Evolutionary conservation across 345 rosid genomes (phyloP).

Genomic region (Brassica carinata): DNA sequence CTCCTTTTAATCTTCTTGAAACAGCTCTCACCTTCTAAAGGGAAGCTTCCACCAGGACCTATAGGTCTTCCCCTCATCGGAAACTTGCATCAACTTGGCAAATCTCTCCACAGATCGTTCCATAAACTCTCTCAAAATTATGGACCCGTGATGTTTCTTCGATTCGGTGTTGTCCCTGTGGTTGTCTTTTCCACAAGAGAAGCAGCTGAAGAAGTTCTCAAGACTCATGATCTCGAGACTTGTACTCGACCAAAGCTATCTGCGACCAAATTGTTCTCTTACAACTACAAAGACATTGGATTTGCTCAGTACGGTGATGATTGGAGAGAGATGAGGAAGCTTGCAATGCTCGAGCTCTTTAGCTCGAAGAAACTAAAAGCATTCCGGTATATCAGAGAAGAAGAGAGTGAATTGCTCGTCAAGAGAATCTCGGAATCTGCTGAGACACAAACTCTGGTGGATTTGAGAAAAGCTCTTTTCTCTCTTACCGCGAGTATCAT

Average conservation of each 20-base stretch:
- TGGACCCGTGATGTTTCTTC: conserved; percentile 53
- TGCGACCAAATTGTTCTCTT: conserved; percentile 29
- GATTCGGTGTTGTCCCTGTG: conserved; percentile 44
- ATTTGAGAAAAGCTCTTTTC: conserved; percentile 36
- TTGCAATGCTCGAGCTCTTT: conserved; percentile 44
- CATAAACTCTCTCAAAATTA: conserved; percentile 44
- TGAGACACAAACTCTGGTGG: conserved; percentile 28
- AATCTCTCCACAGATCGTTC: conserved; percentile 42
- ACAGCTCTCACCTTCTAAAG: conserved; percentile 14
- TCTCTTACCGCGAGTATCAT: conserved; percentile 37
- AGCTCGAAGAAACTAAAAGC: conserved; percentile 46
- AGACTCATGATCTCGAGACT: conserved; percentile 42
- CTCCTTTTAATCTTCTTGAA: conserved; percentile 11
- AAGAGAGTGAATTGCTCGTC: conserved; percentile 39
- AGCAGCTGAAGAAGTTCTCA: conserved; percentile 49
- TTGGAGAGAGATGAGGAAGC: conserved; percentile 46
- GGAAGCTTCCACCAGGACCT: conserved; percentile 46
- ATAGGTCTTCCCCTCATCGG: conserved; percentile 47
- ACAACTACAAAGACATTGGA: conserved; percentile 44
- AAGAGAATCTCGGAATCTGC: conserved; percentile 28
- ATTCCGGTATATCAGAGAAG: conserved; percentile 44
- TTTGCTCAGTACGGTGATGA: conserved; percentile 46
- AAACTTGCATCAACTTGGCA: conserved; percentile 52
- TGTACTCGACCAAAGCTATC: conserved; percentile 43
- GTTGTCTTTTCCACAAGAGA: conserved; percentile 49